Evolutionary conservation across 768 basidiomycete species (phyloP).

Genomic region (Exidia glandulosa): DNA sequence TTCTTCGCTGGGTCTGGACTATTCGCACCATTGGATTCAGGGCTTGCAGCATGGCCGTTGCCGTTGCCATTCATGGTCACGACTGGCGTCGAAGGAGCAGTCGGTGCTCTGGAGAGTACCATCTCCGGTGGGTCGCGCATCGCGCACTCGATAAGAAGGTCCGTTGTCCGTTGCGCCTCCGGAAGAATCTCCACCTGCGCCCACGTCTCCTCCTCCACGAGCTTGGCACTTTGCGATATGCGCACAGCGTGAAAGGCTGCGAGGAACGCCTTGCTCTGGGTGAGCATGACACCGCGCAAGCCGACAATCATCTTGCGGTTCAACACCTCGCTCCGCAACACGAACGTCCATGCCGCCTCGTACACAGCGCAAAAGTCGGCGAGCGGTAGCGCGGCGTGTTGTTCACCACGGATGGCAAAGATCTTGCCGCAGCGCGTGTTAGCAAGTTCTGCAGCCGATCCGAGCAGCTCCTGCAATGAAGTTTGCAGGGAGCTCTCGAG

Average conservation of each 20-base stretch:
- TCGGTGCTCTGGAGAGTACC: slow-evolving; percentile 17
- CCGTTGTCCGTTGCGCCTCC: slow-evolving; percentile 55
- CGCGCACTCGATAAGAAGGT: slow-evolving; percentile 70
- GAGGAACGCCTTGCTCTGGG: slow-evolving; percentile 84
- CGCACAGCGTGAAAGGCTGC: slow-evolving; percentile 75
- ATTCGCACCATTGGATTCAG: slow-evolving; percentile 7
- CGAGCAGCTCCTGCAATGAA: slow-evolving; percentile 66
- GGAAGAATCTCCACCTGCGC: slow-evolving; percentile 62
- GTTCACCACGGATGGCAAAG: slow-evolving; percentile 64
- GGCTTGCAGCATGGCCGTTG: not conserved
- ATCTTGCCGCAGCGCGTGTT: slow-evolving; percentile 75
- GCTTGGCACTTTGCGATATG: slow-evolving; percentile 69
- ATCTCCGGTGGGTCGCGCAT: slow-evolving; percentile 72
- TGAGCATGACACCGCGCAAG: slow-evolving; percentile 72
- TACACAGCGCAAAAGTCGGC: slow-evolving; percentile 72
- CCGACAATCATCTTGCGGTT: slow-evolving; percentile 89
- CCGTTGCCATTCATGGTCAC: slow-evolving; percentile 1
- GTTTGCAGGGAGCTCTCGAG: slow-evolving; percentile 33
- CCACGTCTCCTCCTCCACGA: slow-evolving; percentile 97
- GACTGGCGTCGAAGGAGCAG: slow-evolving; percentile 2
- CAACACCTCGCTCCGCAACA: slow-evolving; percentile 76
- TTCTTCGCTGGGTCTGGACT: slow-evolving; percentile 46
- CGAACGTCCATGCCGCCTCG: slow-evolving; percentile 81
- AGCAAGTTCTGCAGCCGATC: slow-evolving; percentile 73
- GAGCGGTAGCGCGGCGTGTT: slow-evolving; percentile 63